These are phyloP conservation scores for Typha latifolia DNA, from an alignment of 176 grass and related monocot species.

Conservation along the genomic window DNA sequence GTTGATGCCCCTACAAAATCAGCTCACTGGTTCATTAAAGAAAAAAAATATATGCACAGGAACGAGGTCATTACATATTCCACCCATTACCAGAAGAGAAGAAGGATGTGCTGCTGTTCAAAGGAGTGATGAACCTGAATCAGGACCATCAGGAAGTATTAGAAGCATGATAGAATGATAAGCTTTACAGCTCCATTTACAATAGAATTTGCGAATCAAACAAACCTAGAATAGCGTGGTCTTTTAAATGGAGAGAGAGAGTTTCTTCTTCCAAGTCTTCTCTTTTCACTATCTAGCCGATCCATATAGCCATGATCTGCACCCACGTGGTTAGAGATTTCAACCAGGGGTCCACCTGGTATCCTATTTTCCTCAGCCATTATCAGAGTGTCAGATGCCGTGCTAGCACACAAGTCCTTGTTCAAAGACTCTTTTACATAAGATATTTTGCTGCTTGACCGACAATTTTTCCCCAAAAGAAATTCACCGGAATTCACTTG, in stretches of 20 bases:
- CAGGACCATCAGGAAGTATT: constrained; percentile 36
- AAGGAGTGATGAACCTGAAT: constrained; percentile 71
- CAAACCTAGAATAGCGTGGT: constrained; percentile 72
- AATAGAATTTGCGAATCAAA: constrained; percentile 24
- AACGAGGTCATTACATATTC: constrained; percentile 11
- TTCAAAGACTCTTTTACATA: constrained; percentile 26
- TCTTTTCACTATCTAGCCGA: constrained; percentile 34
- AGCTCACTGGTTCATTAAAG: constrained; percentile 22
- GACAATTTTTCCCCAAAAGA: constrained; percentile 15
- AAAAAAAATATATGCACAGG: constrained; percentile 14
- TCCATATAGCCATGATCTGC: constrained; percentile 29
- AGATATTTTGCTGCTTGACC: constrained; percentile 14
- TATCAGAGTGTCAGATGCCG: constrained; percentile 7
- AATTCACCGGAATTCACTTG: constrained; percentile 11
- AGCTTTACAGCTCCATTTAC: constrained; percentile 26
- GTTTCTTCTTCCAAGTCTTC: constrained; percentile 47
- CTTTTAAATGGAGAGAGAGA: constrained; percentile 72
- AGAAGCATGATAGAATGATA: constrained; percentile 35
- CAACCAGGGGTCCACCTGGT: constrained; percentile 35
- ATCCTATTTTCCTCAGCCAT: constrained; percentile 25
- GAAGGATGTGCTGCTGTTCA: constrained; percentile 34
- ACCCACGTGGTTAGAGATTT: constrained; percentile 43
- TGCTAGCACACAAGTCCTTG: constrained; percentile 26
- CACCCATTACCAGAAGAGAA: constrained; percentile 49
- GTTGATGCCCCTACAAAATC: constrained; percentile 53